phyloP scores from a whole-genome alignment of 345 rosid species.

The Rhizophora apiculata region DNA sequence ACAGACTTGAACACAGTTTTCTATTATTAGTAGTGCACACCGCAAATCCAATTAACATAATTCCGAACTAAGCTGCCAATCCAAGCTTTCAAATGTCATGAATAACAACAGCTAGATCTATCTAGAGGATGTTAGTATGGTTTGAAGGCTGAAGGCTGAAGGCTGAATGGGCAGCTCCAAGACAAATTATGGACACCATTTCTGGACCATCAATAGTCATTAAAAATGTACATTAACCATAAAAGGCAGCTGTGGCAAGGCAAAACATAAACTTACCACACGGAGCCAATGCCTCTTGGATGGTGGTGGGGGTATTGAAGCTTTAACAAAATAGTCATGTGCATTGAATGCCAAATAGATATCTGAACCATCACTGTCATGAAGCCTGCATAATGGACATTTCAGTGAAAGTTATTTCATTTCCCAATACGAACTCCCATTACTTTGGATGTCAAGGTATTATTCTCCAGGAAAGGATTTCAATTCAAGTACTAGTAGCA shows the following conservation, averaged over 20 bases:
- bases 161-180: neutral
- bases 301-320: slow-evolving; percentile 61
- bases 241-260: neutral
- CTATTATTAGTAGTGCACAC: too few species aligned
- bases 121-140: too few species aligned
- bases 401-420: too few species aligned
- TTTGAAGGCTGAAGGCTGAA: slow-evolving; percentile 1
- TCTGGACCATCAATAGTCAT: neutral
- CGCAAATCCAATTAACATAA: too few species aligned
- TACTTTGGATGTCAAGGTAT: too few species aligned
- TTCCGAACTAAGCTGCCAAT: too few species aligned
- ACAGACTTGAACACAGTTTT: neutral
- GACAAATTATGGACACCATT: neutral
- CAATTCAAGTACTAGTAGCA: too few species aligned
- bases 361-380: slow-evolving; percentile 52
- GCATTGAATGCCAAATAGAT: slow-evolving; percentile 78
- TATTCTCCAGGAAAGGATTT: too few species aligned
- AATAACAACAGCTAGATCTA: neutral
- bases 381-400: slow-evolving; percentile 53
- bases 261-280: slow-evolving; percentile 55
- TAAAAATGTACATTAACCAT: neutral
- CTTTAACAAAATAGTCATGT: slow-evolving; percentile 60
- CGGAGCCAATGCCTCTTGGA: slow-evolving; percentile 61
- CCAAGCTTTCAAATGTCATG: neutral
- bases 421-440: too few species aligned